Evolutionary conservation across 768 basidiomycete species (phyloP), one percentile per base, ranked within the genome.

Genomic region (Hirschioporus abietinus): DNA sequence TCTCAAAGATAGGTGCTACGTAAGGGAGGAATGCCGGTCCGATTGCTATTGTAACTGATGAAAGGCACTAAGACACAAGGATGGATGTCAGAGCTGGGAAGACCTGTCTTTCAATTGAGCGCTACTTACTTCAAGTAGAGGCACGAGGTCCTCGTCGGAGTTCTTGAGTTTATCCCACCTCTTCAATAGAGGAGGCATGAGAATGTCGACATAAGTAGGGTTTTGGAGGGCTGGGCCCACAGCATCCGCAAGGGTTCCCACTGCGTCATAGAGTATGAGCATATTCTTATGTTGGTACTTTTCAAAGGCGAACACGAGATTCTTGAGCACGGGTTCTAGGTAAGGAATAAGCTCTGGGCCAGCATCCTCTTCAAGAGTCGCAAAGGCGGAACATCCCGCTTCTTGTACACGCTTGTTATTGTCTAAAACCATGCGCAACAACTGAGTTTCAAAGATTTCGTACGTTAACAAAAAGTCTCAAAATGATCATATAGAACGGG

Each of bases 201-300:
- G 79, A 69, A 98, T 95, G 58, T 97, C 94, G 64, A 99, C 92
- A 74, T 92, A 95, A 9, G 86, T 79, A 8, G 93, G 85, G 74
- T 95, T 93, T 73, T 91, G 88, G 68, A 99, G 79, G 6, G 94
- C 92, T 52, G 88, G 75, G 2, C 96, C 96, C 59, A 99, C 97
- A 4, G 96, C 95, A 74, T 99, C 97, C 7, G 97, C 97, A 42
- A 99, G 82, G 0, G 97, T 99, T 7, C 97, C 97, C 60, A 99
- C 91, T n/a, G 97, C 97, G 72, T 99, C 97, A 74, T 99, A 99
- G 35, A 99, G 80, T 68, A 99, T 99, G 70, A 99, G 85, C 86
- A 99, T 90, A 76, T 99, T 99, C 84, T 99, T 99, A 78, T 97
- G 96, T 75, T 99, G 97, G 77, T 99, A 99, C 79, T 97, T 98